These are phyloP conservation scores for Exidia glandulosa DNA, from an alignment of 768 basidiomycete species.

Conservation along the genomic window DNA sequence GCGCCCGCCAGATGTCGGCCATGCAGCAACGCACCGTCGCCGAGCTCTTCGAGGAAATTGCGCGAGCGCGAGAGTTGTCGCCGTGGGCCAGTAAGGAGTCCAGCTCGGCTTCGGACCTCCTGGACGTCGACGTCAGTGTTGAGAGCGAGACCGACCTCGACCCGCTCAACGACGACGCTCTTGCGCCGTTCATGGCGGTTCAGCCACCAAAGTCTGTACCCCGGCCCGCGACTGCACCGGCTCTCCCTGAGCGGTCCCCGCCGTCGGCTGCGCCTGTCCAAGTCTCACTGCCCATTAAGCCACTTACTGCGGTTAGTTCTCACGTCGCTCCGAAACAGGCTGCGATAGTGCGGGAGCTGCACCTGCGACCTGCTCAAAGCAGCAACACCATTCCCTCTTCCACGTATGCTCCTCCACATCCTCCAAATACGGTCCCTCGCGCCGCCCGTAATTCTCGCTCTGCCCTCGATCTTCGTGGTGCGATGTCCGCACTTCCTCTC, in stretches of 20 bases:
- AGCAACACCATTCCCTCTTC: too few species aligned
- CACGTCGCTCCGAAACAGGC: too few species aligned
- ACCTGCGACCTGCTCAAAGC: too few species aligned
- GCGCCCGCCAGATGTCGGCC: background rate
- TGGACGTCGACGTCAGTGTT: background rate
- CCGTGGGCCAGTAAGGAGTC: background rate
- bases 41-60: background rate
- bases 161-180: background rate
- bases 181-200: background rate
- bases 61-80: background rate
- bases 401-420: too few species aligned
- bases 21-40: background rate
- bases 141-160: background rate
- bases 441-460: too few species aligned
- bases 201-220: background rate
- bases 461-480: too few species aligned
- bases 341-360: too few species aligned
- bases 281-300: too few species aligned
- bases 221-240: background rate
- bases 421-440: too few species aligned
- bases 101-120: background rate
- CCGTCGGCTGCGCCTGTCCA: background rate
- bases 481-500: too few species aligned
- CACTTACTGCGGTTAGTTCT: too few species aligned
- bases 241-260: background rate